Evolutionary conservation across 1,284 basidiomycete genomes (phyloP).

Genomic region (Moniliophthora roreri): DNA sequence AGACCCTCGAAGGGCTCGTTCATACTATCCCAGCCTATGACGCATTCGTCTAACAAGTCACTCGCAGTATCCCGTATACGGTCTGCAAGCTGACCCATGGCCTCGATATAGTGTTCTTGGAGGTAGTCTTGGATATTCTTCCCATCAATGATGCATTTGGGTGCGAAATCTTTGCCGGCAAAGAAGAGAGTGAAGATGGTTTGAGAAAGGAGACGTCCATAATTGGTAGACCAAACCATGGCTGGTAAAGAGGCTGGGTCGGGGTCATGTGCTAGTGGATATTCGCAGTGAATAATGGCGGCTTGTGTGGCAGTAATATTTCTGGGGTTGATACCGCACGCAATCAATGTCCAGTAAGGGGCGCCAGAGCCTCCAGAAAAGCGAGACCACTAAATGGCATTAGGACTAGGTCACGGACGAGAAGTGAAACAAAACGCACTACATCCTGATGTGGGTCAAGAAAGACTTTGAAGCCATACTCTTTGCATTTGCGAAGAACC

Average conservation of each 20-base stretch:
- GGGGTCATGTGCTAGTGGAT: conserved; percentile 61
- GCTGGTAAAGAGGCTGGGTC: conserved; percentile 78
- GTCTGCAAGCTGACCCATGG: conserved; percentile 75
- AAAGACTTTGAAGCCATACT: conserved; percentile 92
- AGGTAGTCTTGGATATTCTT: conserved; percentile 95
- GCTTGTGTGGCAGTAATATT: conserved; percentile 85
- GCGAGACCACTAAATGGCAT: conserved; percentile 81
- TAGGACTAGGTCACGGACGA: background rate
- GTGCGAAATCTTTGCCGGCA: conserved; percentile 87
- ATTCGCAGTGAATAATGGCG: conserved; percentile 89
- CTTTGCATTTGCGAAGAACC: conserved; percentile 88
- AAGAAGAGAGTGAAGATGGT: conserved; percentile 96
- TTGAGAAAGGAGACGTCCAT: conserved; percentile 84
- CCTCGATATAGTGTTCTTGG: conserved; percentile 82
- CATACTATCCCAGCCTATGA: conserved; percentile 96
- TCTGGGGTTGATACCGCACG: conserved; percentile 89
- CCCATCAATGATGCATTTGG: conserved; percentile 89
- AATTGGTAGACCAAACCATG: conserved; percentile 98
- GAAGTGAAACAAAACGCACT: conserved; percentile 50
- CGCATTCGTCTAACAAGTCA: conserved; percentile 79
- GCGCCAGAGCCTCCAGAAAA: conserved; percentile 97
- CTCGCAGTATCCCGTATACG: conserved; percentile 67
- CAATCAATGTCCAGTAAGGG: conserved; percentile 91
- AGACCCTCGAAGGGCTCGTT: conserved; percentile 95
- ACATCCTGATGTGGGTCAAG: conserved; percentile 98